Base-by-base conservation (phyloP, 495 filamentous ascomycete species). In the Penicillium paradoxum region DNA sequence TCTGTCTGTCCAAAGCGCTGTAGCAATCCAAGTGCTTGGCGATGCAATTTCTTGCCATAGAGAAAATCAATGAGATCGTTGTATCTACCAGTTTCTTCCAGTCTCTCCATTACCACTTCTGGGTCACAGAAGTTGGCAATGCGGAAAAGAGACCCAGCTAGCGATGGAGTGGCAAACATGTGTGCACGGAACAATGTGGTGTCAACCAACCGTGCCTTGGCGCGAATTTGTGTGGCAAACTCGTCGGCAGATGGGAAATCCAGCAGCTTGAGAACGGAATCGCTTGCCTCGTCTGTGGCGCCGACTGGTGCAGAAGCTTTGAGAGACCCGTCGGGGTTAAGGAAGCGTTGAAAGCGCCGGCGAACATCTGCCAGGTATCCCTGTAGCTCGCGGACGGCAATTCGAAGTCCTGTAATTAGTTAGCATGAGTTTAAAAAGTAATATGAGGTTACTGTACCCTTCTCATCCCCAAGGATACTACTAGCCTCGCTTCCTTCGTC, bases 101-200 rank as follows among this genome's bases (percentile, higher is more conserved):
- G 77, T 54, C 88, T 85, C 68, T 97, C 88, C 65, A 95, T 92
- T 22, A 99, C 91, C 1, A 99, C 93, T 24, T 88, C 87, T 0
- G 93, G 92, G 57, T 97, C 92, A 59, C 93, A 97, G 68, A 96
- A 97, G 65, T 99, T 99, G 65, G 90, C 85, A 44, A 97, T 90
- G 13, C 95, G 90, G 71, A 99, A 96, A 1, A 99, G 81, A 3
- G 91, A 88, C 1, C 88, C 89, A 25, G 89, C 91, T 1, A 97
- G 76, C 2, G 86, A 82, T 5, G 93, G 93, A 10, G 83, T 85
- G 5, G 85, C 88, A 55, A 89, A 89, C 88, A 97, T 97, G 63
- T 93, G 91, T 2, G 89, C 85, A 21, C 92, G 82, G 73, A 99
- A 99, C 1, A 97, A 78, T 2, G 90, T 91, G 1, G 93, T 97